These are phyloP conservation scores for Angomonas deanei DNA, from an alignment of 208 protist species.

Conservation along the genomic window DNA sequence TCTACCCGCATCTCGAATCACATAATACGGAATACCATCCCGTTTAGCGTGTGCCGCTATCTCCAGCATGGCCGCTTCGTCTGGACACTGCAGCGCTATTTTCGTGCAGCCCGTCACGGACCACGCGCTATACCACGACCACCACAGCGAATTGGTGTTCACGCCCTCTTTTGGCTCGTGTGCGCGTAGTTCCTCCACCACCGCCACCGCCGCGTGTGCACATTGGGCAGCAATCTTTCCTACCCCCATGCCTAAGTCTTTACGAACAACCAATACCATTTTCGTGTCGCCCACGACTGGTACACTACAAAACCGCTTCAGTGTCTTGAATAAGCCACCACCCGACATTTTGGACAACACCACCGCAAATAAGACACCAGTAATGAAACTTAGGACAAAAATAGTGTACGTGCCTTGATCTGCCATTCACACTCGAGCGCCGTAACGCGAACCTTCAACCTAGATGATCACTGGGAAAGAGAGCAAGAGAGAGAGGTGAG, in stretches of 20 bases:
- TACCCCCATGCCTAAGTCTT: conserved; percentile 93
- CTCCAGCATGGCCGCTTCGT: conserved; percentile 63
- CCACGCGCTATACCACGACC: conserved; percentile 81
- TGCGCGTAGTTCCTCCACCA: conserved; percentile 55
- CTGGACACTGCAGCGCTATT: conserved; percentile 71
- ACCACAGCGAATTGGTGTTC: conserved; percentile 20
- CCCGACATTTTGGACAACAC: conserved; percentile 4
- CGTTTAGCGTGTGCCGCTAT: conserved; percentile 33
- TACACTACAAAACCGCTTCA: conserved; percentile 5
- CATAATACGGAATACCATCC: conserved; percentile 49
- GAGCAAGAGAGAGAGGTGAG: not conserved
- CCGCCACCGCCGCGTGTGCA: conserved; percentile 91
- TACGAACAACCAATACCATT: conserved; percentile 91
- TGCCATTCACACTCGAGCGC: not conserved
- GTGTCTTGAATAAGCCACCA: not conserved
- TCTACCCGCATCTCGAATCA: conserved; percentile 89
- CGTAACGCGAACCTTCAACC: too few species aligned
- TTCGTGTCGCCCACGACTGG: conserved; percentile 61
- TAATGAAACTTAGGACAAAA: conserved; percentile 17
- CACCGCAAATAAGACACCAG: conserved; percentile 26
- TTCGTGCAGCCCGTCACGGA: conserved; percentile 58
- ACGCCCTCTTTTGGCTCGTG: conserved; percentile 3
- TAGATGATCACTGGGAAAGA: not conserved
- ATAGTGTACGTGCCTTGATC: not conserved
- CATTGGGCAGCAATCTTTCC: conserved; percentile 96